Conservation (phyloP, 148 eudicot genomes). For the Dysphania ambrosioides region DNA sequence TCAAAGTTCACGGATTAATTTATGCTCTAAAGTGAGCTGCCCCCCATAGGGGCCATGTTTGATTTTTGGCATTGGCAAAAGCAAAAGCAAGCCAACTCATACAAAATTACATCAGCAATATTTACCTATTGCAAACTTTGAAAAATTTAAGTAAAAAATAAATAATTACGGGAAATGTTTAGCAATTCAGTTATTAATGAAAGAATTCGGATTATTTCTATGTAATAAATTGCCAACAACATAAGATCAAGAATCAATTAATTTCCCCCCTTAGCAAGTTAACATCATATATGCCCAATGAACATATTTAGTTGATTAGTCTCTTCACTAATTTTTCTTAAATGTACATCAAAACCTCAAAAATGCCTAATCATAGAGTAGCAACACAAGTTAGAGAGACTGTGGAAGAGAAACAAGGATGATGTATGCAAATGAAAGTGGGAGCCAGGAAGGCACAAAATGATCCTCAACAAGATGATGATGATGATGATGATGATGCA, state of each 20-base stretch:
- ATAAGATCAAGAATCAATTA: too few species aligned
- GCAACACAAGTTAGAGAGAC: not conserved
- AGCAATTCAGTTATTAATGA: too few species aligned
- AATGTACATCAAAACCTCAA: not conserved
- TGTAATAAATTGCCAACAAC: too few species aligned
- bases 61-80: too few species aligned
- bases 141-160: too few species aligned
- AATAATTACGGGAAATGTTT: too few species aligned
- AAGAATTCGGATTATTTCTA: too few species aligned
- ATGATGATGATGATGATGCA: conserved; percentile 1
- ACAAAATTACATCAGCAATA: too few species aligned
- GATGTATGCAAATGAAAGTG: conserved; percentile 10
- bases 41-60: too few species aligned
- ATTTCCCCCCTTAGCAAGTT: not conserved
- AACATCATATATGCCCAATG: not conserved
- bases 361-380: not conserved
- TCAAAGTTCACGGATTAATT: not conserved
- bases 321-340: not conserved
- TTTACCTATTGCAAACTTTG: too few species aligned
- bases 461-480: not conserved
- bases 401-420: not conserved
- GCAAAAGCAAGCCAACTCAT: too few species aligned
- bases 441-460: not conserved
- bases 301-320: not conserved
- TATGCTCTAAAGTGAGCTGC: not conserved